Base-by-base conservation (phyloP, 225 moss, liverwort and hornwort genomes). In the Lunularia cruciata region DNA sequence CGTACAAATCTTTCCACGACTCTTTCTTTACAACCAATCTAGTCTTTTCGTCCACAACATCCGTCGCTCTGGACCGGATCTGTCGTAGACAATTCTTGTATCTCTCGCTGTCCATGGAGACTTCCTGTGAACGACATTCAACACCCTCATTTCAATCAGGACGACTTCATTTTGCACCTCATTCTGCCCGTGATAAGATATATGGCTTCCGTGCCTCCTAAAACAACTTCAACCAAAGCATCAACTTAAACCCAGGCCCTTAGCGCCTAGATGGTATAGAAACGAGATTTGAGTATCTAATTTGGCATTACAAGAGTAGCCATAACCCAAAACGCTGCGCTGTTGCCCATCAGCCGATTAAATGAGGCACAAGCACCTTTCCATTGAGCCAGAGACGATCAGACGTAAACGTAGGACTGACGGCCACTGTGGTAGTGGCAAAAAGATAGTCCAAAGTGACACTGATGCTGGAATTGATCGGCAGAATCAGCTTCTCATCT, bases 351-450 rank as follows among this genome's bases (percentile, higher is more conserved):
- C n/a, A 15, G 34, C 19, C 35, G 15, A n/a, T 18, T 15, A 60
- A 20, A 65, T 10, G 9, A 23, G 46, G 32, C 27, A 58, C 10
- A 4, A 28, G 19, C 67, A 98, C 98, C 90, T 98, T 98, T 48
- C 98, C 91, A 71, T 98, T 98, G 70, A 98, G 93, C 93, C 98
- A 98, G 60, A 98, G 91, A 42, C 98, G 90, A 84, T 98, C 91
- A 39, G 84, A 51, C 7, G 43, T 34, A 56, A 98, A 98, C 0
- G 76, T 71, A n/a, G 98, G 89, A 81, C 93, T 88, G 72, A 86
- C 93, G 42, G 98, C 85, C 23, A 93, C 93, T 39, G 98, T 89
- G 57, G 93, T 98, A 35, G 91, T 93, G 47, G 98, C 98, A 51
- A 92, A 93, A 30, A 98, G 71, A 47, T 92, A 88, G 52, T 98